phyloP scores from a whole-genome alignment of 768 basidiomycete genomes.

The Dacryopinax primogenitus region DNA sequence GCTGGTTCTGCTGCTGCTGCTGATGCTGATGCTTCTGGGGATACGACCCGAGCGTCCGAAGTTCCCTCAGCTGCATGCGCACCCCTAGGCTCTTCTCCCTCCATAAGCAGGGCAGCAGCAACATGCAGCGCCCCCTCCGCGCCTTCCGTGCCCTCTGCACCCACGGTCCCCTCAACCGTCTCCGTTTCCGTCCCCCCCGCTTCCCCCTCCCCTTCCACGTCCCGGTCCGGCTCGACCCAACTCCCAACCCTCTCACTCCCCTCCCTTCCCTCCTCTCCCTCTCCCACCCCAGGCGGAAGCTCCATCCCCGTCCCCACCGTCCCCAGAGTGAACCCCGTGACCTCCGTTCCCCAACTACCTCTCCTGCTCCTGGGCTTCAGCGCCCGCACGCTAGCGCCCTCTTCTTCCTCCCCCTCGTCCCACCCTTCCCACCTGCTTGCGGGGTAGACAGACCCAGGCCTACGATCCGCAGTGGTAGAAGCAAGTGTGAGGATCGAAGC shows the following conservation, averaged over 20 bases:
- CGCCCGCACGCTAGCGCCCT: conserved; percentile 82
- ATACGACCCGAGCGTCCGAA: too few relatives aligned
- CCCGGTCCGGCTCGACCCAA: neutral
- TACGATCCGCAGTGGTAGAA: conserved; percentile 47
- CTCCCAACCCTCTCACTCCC: neutral
- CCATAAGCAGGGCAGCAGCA: neutral
- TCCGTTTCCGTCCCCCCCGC: neutral
- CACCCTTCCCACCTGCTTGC: neutral
- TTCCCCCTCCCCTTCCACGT: neutral
- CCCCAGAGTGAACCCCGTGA: conserved; percentile 36
- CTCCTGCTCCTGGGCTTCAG: conserved; percentile 71
- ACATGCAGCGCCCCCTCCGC: too few relatives aligned
- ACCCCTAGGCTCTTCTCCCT: neutral
- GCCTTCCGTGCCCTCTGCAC: too few relatives aligned
- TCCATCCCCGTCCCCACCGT: neutral
- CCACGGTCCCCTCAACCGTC: neutral
- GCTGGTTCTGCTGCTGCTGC: too few relatives aligned
- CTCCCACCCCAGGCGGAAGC: conserved; percentile 9
- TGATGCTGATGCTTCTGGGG: too few relatives aligned
- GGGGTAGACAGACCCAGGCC: conserved; percentile 11
- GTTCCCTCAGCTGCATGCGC: neutral
- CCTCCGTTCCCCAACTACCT: conserved; percentile 86
- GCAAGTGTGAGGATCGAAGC: conserved; percentile 88
- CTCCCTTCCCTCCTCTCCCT: conserved; percentile 6
- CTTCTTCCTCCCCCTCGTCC: conserved; percentile 42